These are phyloP conservation scores for Haplographium delicatum DNA, from an alignment of 495 filamentous ascomycete genomes.

Conservation along the genomic window DNA sequence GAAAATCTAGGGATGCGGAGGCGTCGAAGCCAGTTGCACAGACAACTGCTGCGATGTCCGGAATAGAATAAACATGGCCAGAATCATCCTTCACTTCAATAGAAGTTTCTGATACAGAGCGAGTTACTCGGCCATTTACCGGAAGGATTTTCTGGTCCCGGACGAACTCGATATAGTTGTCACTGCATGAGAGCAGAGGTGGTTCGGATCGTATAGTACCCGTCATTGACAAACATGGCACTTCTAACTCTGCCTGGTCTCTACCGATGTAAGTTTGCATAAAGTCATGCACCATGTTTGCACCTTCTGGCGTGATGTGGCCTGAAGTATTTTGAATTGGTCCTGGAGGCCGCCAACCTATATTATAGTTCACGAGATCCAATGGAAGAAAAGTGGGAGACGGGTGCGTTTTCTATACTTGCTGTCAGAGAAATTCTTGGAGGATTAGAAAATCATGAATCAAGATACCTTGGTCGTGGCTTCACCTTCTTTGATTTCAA, in stretches of 20 bases:
- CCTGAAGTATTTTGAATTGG: constrained; percentile 55
- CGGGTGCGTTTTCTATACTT: constrained; percentile 25
- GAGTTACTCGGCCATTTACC: constrained; percentile 34
- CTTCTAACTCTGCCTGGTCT: constrained; percentile 52
- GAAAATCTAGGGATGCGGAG: constrained; percentile 51
- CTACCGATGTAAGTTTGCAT: constrained; percentile 53
- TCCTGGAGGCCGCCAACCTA: constrained; percentile 50
- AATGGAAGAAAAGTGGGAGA: constrained; percentile 62
- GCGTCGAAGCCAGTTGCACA: constrained; percentile 75
- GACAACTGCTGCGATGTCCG: constrained; percentile 60
- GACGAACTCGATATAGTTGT: constrained; percentile 68
- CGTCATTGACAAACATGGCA: constrained; percentile 4
- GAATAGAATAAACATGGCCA: constrained; percentile 25
- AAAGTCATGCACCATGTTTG: constrained; percentile 45
- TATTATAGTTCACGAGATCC: constrained; percentile 72
- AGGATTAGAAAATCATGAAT: neutral
- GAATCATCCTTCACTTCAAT: constrained; percentile 8
- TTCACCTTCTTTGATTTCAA: constrained; percentile 3
- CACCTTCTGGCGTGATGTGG: constrained; percentile 49
- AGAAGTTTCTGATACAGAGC: constrained; percentile 7
- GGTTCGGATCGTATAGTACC: constrained; percentile 26
- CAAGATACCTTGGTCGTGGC: neutral
- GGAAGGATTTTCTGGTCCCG: constrained; percentile 56
- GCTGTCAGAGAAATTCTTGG: constrained; percentile 26
- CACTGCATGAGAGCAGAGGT: constrained; percentile 62